These are phyloP conservation scores for Ogataea nitratoaversa DNA, from an alignment of 805 yeast genomes.

Conservation along the genomic window DNA sequence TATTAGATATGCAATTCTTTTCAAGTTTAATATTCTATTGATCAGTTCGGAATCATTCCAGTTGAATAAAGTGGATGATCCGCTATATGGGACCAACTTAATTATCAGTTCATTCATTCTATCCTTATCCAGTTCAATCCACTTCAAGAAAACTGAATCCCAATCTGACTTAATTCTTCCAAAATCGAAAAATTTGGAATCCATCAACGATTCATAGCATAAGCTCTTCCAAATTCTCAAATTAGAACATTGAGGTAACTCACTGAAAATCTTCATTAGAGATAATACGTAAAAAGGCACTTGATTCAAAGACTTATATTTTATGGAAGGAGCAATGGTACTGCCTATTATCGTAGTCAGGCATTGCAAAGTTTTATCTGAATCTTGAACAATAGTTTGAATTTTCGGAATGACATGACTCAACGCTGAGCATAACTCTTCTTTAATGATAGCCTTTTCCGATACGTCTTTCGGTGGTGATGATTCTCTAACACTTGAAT, in stretches of 20 bases:
- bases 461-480: conserved; percentile 11
- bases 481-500: conserved; percentile 4
- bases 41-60: conserved; percentile 34
- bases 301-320: conserved; percentile 36
- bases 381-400: conserved; percentile 44
- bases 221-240: conserved; percentile 60
- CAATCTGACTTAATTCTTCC: conserved; percentile 37
- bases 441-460: conserved; percentile 31
- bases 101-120: conserved; percentile 49
- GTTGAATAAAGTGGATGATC: conserved; percentile 45
- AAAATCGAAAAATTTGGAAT: conserved; percentile 49
- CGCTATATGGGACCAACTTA: conserved; percentile 45
- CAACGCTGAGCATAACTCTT: conserved; percentile 42
- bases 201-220: conserved; percentile 63
- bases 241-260: conserved; percentile 32
- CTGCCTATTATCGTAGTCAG: conserved; percentile 51
- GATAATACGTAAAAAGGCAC: conserved; percentile 39
- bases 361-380: conserved; percentile 53
- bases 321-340: conserved; percentile 49
- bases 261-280: conserved; percentile 36
- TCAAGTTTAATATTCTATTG: conserved; percentile 38
- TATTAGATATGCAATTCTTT: conserved; percentile 60
- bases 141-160: conserved; percentile 51
- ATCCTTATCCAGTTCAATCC: conserved; percentile 66
- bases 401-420: conserved; percentile 37